Conservation (phyloP, 2,329 filamentous ascomycete species). For the Phaeomoniella chlamydospora region DNA sequence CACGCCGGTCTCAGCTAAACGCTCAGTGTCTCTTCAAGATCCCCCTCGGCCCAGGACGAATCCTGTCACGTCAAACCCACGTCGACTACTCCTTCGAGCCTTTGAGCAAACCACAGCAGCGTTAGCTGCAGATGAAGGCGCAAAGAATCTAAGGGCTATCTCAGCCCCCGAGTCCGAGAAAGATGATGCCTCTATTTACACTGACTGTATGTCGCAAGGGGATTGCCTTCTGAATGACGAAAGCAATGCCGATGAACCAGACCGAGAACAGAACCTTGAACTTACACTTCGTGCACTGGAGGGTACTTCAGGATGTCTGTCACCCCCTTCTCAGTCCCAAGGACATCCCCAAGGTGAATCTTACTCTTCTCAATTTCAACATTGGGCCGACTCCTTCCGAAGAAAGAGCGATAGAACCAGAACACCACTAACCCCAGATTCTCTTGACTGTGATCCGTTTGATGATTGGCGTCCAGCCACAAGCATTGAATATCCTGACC, state of each 20-base stretch:
- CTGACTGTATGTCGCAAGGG: conserved; percentile 5
- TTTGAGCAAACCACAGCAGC: neutral
- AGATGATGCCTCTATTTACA: neutral
- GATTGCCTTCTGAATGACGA: conserved; percentile 1
- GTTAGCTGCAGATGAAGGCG: neutral
- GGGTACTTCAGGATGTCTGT: neutral
- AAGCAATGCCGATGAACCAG: conserved; percentile 1
- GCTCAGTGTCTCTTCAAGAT: neutral
- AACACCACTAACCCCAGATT: conserved; percentile 2
- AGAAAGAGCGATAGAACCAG: conserved; percentile 4
- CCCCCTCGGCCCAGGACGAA: neutral
- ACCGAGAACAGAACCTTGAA: neutral
- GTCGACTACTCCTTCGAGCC: neutral
- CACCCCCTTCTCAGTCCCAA: conserved; percentile 1
- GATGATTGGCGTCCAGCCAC: neutral
- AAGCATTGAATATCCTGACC: conserved; percentile 6
- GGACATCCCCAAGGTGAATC: conserved; percentile 2
- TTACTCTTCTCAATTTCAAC: conserved; percentile 16
- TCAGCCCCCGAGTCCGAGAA: neutral
- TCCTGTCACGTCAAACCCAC: neutral
- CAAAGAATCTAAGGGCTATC: neutral
- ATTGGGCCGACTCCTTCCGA: conserved; percentile 22
- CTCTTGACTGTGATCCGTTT: neutral
- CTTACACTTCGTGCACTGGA: neutral
- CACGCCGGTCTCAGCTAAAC: neutral